Evolutionary conservation across 2,329 filamentous ascomycete genomes (phyloP).

Genomic region (Dryadomyces quercus-mongolicae): DNA sequence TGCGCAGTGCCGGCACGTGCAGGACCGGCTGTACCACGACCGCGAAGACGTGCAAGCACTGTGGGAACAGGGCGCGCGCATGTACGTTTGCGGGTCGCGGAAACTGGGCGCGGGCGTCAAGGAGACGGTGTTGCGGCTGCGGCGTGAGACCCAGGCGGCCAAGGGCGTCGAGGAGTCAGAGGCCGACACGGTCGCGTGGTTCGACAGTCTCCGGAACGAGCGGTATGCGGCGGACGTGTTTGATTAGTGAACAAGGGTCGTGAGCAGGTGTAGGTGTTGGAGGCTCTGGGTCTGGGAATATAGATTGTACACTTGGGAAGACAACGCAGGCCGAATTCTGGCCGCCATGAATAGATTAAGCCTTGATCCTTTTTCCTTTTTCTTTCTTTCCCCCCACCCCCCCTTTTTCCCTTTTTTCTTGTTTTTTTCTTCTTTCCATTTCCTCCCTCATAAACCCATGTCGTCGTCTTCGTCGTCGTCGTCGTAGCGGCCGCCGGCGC

Average conservation of each 20-base stretch:
- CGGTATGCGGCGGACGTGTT: constrained; percentile 51
- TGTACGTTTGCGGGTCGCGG: constrained; percentile 50
- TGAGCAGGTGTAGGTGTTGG: background rate
- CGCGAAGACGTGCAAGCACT: constrained; percentile 18
- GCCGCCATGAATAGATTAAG: background rate
- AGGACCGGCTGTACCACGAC: constrained; percentile 37
- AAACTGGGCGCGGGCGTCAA: constrained; percentile 28
- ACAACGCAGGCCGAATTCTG: background rate
- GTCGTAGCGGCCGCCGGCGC: constrained; percentile 42
- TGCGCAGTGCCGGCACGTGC: constrained; percentile 21
- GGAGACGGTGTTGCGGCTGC: constrained; percentile 21
- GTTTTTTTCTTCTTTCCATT: background rate
- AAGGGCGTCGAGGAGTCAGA: constrained; percentile 17
- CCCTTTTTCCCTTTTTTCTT: background rate
- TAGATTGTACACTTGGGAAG: background rate
- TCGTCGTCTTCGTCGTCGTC: constrained; percentile 51
- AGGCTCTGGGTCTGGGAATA: background rate
- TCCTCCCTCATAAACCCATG: constrained; percentile 23
- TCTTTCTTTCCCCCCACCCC: background rate
- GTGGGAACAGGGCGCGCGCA: constrained; percentile 29
- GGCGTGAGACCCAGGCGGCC: constrained; percentile 20
- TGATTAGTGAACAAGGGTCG: constrained; percentile 24
- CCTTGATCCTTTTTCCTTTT: background rate
- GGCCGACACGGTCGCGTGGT: constrained; percentile 32
- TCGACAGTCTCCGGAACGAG: constrained; percentile 38